Evolutionary conservation across 2,329 filamentous ascomycete species (phyloP).

Genomic region (Pseudocercospora cruenta): DNA sequence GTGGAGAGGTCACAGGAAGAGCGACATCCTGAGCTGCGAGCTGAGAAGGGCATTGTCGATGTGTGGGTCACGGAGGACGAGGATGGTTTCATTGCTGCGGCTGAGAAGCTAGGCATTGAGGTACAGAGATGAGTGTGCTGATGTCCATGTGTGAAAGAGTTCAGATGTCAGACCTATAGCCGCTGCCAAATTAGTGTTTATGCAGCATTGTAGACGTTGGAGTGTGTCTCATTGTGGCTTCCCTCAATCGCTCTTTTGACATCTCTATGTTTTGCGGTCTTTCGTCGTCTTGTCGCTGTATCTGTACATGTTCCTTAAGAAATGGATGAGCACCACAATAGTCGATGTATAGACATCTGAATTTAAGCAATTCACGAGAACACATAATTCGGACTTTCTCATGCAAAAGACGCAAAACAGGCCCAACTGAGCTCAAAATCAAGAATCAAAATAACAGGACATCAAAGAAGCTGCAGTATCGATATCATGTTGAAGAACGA

Average conservation of each 20-base stretch:
- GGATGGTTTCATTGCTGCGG: conserved; percentile 54
- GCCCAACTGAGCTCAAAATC: not conserved
- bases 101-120: conserved; percentile 41
- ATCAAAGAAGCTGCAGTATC: not conserved
- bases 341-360: not conserved
- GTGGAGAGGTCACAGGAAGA: conserved; percentile 72
- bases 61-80: conserved; percentile 60
- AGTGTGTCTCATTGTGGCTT: not conserved
- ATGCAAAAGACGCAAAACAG: not conserved
- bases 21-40: conserved; percentile 56
- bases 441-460: not conserved
- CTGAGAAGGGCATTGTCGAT: conserved; percentile 66
- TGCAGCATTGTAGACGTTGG: not conserved
- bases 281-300: not conserved
- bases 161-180: not conserved
- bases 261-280: not conserved
- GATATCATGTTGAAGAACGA: not conserved
- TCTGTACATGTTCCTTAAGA: not conserved
- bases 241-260: not conserved
- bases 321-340: not conserved
- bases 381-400: not conserved
- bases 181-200: not conserved
- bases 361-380: not conserved
- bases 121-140: not conserved
- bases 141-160: not conserved